Evolutionary conservation across 352 stramenopile species (phyloP), one percentile per base, ranked within the genome.

Genomic region (Phytophthora agathidicida): DNA sequence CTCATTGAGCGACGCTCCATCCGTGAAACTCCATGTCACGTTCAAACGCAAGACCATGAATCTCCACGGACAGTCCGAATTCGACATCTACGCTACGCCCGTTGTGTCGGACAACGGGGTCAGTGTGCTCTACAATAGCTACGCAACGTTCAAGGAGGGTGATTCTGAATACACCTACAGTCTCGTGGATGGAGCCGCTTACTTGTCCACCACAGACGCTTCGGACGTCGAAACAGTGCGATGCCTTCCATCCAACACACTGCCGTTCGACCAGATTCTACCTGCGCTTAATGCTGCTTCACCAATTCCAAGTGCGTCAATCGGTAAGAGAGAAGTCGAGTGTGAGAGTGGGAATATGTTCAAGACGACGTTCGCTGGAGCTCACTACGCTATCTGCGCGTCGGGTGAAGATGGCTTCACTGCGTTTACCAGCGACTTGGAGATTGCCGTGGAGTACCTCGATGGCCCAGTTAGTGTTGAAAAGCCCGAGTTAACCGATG

Each of bases 381-480:
- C 27, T 11, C 26, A 53, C 7, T 73, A 71, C 43, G 67, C 63
- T 23, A 24, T 81, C 26, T 83, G 75, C 44, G 38, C 60, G 20
- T 45, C 26, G 11, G 52, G 51, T 8, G n/a, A 39, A 5, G 42
- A 45, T 16, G 62, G 68, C 2, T 76, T 83, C 41, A 67, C 30
- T 17, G 60, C 65, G 3, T 60, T 55, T 17, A 74, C 60, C n/a
- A 70, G 67, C 4, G 68, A 83, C 33, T 31, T 78, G 28, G 38
- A 54, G 22, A 72, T 83, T 27, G 38, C 50, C 5, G 65, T 70
- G 5, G 46, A 67, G 32, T 80, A 73, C 31, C 32, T 66, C 1
- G 14, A 69, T 8, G 7, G 16, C 6, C 56, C 54, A 3, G 46
- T 66, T 7, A 50, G 6, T 11, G 31, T 70, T 28, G 7, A 10